Base-by-base conservation (phyloP, 345 rosid genomes). In the Gossypium raimondii region DNA sequence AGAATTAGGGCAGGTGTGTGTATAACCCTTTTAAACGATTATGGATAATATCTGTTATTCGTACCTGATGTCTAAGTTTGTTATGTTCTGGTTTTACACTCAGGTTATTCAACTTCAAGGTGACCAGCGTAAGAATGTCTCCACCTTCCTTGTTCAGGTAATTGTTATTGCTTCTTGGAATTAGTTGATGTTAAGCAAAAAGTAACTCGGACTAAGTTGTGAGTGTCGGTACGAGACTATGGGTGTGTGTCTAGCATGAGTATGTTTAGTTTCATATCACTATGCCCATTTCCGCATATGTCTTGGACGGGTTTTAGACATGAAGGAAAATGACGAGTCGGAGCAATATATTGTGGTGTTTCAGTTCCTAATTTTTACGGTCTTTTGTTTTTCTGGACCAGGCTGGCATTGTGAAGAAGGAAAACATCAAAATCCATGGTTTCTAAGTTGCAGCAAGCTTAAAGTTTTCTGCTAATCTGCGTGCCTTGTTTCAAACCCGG, bases 331-430 rank as follows among this genome's bases (percentile, higher is more conserved):
- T 53, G 24, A n/a, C 1, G 8, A 53, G 27, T 56, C 0, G 5
- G 60, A 56, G 27, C 12, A 56, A 56, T 18, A 56, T 18, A 56
- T 56, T 56, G 20, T 20, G 60, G 62, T 11, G 60, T 20, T 56
- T 3, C 20, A 20, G 13, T 56, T 4, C 16, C 62, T 57, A 22
- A 57, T 11, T 13, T 50, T 11, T 13, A 74, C 1, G 12, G 18
- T 34, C n/a, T 14, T 61, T 51, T 12, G 22, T n/a, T 10, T 17
- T 9, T 57, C 11, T 22, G 2, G 27, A 53, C 68, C 86, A 92
- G 97, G 97, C 95, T 72, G 93, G 92, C 29, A 87, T 94, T 64
- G 98, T 92, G 91, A 94, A 94, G 92, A 92, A 92, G 91, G 97
- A 94, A 2, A 89, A 84, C 74, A 94, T 94, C 84, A 94, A 94